Conservation (phyloP, 331 rosid species). For the Cydonia oblonga region DNA sequence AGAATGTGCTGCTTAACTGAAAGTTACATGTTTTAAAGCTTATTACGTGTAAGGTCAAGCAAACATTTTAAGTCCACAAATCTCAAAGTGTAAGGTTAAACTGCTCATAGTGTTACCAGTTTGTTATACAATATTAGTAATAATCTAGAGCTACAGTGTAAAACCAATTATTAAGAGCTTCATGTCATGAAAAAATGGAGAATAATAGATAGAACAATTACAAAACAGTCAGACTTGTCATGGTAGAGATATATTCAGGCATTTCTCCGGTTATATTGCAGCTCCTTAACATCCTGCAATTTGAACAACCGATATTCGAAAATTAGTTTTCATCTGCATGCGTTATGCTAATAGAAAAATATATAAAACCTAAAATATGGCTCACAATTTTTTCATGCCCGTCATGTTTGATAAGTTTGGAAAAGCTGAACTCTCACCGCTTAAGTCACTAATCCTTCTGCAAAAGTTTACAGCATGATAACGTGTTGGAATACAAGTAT, state of each 20-base stretch:
- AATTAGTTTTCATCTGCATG: too few species aligned
- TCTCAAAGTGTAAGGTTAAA: too few species aligned
- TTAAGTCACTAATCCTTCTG: conserved; percentile 1
- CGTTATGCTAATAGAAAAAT: too few species aligned
- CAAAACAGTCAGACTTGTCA: neutral
- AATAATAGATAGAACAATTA: too few species aligned
- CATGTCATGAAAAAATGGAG: neutral
- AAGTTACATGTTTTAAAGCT: too few species aligned
- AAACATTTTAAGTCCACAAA: too few species aligned
- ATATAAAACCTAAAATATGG: neutral
- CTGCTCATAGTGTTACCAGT: too few species aligned
- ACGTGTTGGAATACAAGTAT: neutral
- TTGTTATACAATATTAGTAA: too few species aligned
- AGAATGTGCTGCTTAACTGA: too few species aligned
- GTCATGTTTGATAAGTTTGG: conserved; percentile 4
- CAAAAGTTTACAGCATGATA: neutral
- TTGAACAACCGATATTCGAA: neutral
- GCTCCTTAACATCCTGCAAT: conserved; percentile 12
- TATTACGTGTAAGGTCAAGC: too few species aligned
- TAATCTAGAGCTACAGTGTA: too few species aligned
- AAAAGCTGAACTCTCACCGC: neutral
- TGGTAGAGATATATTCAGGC: conserved; percentile 4
- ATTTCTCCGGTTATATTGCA: conserved; percentile 12
- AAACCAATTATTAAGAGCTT: neutral
- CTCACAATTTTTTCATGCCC: conserved; percentile 6